A percentile compares a stretch with the other conserved stretches of the same genome.
Conservation (phyloP, 805 yeast species). For the Candida glaebosa region DNA sequence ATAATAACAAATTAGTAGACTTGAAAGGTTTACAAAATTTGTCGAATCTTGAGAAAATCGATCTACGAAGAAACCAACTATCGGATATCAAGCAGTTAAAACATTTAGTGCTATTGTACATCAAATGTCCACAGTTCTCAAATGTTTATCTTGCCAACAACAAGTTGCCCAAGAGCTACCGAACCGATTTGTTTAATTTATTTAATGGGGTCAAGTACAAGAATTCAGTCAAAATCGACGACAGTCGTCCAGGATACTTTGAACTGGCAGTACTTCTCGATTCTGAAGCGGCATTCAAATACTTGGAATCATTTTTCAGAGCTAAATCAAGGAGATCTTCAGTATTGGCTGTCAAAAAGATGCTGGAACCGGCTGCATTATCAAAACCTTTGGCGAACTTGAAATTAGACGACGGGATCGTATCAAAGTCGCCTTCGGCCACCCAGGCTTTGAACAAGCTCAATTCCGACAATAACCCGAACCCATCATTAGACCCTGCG, state of each 20-base stretch:
- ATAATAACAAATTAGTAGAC: constrained; percentile 43
- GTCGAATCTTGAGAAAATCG: constrained; percentile 45
- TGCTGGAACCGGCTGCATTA: not conserved
- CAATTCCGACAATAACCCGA: constrained; percentile 3
- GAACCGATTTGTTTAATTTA: constrained; percentile 54
- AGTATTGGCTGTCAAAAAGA: not conserved
- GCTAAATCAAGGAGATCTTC: not conserved
- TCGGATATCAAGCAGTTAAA: constrained; percentile 27
- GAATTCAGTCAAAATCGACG: constrained; percentile 51
- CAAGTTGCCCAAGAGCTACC: constrained; percentile 41
- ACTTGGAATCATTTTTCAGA: constrained; percentile 35
- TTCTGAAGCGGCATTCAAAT: constrained; percentile 43
- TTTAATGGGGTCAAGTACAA: constrained; percentile 50
- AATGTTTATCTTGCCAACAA: constrained; percentile 44
- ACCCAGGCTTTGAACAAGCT: not conserved
- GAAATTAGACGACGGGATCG: constrained; percentile 5
- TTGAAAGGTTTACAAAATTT: constrained; percentile 46
- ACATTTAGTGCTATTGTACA: constrained; percentile 34
- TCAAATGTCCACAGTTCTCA: constrained; percentile 28
- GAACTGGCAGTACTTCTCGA: constrained; percentile 55
- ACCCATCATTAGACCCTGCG: not conserved
- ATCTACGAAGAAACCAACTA: constrained; percentile 48
- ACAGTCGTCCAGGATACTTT: constrained; percentile 59
- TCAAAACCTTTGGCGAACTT: constrained; percentile 9
- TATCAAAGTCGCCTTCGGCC: not conserved